Conservation (phyloP, 371 early-diverging fungal species). For the Nematocida minor region DNA sequence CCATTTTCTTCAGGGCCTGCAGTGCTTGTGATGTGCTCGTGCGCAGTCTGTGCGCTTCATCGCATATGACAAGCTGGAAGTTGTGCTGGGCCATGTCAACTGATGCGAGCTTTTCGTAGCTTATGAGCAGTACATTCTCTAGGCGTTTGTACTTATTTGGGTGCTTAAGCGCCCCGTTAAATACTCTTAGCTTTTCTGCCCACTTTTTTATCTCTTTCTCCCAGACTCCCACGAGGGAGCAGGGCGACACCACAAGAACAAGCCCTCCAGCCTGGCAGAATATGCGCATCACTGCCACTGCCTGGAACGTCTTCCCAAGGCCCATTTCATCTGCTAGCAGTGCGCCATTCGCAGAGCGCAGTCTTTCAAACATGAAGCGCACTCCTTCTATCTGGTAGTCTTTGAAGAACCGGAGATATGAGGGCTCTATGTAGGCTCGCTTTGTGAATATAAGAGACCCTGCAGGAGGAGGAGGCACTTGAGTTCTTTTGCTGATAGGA, state of each 20-base stretch:
- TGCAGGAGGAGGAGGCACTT: conserved; percentile 33
- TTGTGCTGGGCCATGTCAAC: conserved; percentile 75
- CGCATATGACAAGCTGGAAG: conserved; percentile 87
- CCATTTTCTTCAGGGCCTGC: conserved; percentile 77
- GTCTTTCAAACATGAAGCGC: conserved; percentile 63
- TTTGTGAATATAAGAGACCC: conserved; percentile 45
- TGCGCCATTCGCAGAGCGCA: conserved; percentile 68
- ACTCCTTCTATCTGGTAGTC: conserved; percentile 68
- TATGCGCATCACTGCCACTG: conserved; percentile 85
- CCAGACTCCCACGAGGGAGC: conserved; percentile 93
- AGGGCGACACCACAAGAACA: conserved; percentile 89
- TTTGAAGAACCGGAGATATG: conserved; percentile 32
- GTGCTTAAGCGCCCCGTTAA: conserved; percentile 77
- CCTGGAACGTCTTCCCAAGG: conserved; percentile 93
- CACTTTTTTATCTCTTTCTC: conserved; percentile 79
- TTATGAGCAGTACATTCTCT: conserved; percentile 85
- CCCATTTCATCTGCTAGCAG: conserved; percentile 99
- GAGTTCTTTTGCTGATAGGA: background rate
- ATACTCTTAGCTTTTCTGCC: conserved; percentile 79
- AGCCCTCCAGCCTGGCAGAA: conserved; percentile 68
- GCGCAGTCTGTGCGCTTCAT: conserved; percentile 97
- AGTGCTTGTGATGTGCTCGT: conserved; percentile 87
- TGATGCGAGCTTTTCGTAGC: conserved; percentile 88
- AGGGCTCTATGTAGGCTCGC: conserved; percentile 49
- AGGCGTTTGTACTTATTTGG: conserved; percentile 71